Evolutionary conservation across 139 green algal genomes (phyloP), one percentile per base, ranked within the genome.

Genomic region (Diplosphaera chodatii): DNA sequence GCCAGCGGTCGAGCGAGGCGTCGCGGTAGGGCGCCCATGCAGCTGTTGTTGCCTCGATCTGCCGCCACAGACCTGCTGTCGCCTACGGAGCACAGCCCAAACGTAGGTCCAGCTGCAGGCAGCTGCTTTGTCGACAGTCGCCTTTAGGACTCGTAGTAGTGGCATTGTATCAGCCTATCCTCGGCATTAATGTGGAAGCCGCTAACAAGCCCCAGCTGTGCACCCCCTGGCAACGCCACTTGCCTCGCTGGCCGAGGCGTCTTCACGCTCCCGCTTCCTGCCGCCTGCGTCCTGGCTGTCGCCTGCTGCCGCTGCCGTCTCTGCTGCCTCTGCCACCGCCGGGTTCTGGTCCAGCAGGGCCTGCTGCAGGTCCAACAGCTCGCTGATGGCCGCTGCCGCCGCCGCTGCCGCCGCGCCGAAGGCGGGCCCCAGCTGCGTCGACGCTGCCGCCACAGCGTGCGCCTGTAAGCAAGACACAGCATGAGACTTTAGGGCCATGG

Each of bases 1-100:
- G 89, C 89, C 89, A 97, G 20, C 85, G 73, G 80, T 97, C 90
- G 40, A 96, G 56, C 16, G 89, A 74, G 0, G 79, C 72, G 69
- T 96, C 86, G 2, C 87, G 67, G 79, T 87, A 95, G 30, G 81
- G 73, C 1, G 71, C 74, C 64, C 90, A 71, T 25, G 23, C 68
- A 0, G 20, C 64, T 27, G 78, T 77, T 0, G 68, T 62, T 0
- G 56, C 63, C 33, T 80, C 74, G 27, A 88, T 32, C 22, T 34
- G 55, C 22, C 8, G 21, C 86, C 87, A 92, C 30, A 84, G 62
- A 23, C 18, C 28, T 1, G 83, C 77, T 4, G 32, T 37, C 0
- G 20, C 55, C 1, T 55, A 63, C 37, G 16, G 8, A 48, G 8
- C 8, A 59, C 48, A 33, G 28, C 10, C n/a, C 15, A 25, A 27